A percentile compares a stretch with the other conserved stretches of the same genome.
Conservation (phyloP, 2,329 filamentous ascomycete genomes). For the Colletotrichum endophyticum region DNA sequence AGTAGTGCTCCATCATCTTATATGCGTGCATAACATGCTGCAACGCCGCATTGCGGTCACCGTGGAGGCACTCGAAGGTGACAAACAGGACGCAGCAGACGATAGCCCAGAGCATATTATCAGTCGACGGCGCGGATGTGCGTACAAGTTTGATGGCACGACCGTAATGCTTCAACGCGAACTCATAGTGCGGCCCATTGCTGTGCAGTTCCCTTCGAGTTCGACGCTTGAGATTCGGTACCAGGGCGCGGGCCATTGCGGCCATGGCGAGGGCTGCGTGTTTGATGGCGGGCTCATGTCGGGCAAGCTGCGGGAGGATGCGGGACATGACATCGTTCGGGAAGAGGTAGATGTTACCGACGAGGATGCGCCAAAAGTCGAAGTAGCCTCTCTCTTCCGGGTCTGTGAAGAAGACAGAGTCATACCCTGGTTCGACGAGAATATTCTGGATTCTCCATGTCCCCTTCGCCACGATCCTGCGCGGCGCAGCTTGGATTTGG, state of each 20-base stretch:
- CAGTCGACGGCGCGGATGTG: conserved; percentile 35
- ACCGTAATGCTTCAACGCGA: conserved; percentile 44
- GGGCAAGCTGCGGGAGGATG: conserved; percentile 41
- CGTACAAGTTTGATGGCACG: conserved; percentile 43
- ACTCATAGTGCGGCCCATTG: conserved; percentile 32
- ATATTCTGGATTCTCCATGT: conserved; percentile 14
- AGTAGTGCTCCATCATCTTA: conserved; percentile 18
- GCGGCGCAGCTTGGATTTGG: background rate
- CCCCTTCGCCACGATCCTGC: background rate
- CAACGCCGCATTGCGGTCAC: conserved; percentile 43
- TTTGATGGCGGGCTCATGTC: conserved; percentile 39
- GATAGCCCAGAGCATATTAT: conserved; percentile 41
- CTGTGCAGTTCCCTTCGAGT: background rate
- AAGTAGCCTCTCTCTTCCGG: conserved; percentile 41
- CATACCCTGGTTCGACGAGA: conserved; percentile 36
- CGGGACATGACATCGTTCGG: conserved; percentile 38
- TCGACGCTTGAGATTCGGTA: conserved; percentile 29
- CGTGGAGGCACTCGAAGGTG: conserved; percentile 44
- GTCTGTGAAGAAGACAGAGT: conserved; percentile 37
- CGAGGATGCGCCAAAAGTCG: conserved; percentile 38
- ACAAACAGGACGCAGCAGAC: conserved; percentile 44
- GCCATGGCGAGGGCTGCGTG: conserved; percentile 27
- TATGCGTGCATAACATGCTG: conserved; percentile 42
- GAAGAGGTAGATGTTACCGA: conserved; percentile 33
- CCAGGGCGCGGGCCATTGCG: conserved; percentile 30